Evolutionary conservation across 106 monocot species (phyloP).

Genomic region (Narthecium ossifragum): DNA sequence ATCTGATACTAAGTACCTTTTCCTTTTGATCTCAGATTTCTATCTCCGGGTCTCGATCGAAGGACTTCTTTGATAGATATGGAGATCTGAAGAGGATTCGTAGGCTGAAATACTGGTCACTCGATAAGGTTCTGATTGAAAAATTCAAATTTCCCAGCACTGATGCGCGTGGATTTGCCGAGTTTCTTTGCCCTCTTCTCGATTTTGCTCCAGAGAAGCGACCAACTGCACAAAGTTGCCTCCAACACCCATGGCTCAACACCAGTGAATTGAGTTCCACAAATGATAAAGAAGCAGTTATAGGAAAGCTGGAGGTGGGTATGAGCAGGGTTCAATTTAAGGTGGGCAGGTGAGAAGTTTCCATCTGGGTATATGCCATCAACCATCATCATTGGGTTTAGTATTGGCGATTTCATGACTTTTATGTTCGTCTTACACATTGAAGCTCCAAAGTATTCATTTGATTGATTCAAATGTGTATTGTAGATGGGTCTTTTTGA

Average conservation of each 20-base stretch:
- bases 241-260: constrained; percentile 66
- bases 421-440: too few species aligned
- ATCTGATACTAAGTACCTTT: neutral
- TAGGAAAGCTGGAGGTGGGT: constrained; percentile 15
- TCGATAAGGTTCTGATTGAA: constrained; percentile 55
- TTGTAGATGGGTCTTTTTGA: too few species aligned
- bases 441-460: too few species aligned
- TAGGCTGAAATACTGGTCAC: constrained; percentile 65
- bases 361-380: too few species aligned
- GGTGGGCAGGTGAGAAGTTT: constrained; percentile 11
- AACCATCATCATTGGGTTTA: too few species aligned
- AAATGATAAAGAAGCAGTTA: constrained; percentile 10
- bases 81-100: constrained; percentile 90
- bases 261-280: neutral
- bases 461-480: too few species aligned
- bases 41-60: constrained; percentile 59
- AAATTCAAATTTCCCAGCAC: constrained; percentile 64
- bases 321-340: constrained; percentile 29
- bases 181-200: constrained; percentile 74
- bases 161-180: constrained; percentile 51
- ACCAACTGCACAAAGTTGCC: constrained; percentile 62
- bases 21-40: constrained; percentile 41
- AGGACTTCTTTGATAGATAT: constrained; percentile 79
- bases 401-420: too few species aligned
- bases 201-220: constrained; percentile 79